A percentile compares a stretch with the other conserved stretches of the same genome.
These are phyloP conservation scores for Vigna mungo DNA, from an alignment of 306 rosid species.

Conservation along the genomic window DNA sequence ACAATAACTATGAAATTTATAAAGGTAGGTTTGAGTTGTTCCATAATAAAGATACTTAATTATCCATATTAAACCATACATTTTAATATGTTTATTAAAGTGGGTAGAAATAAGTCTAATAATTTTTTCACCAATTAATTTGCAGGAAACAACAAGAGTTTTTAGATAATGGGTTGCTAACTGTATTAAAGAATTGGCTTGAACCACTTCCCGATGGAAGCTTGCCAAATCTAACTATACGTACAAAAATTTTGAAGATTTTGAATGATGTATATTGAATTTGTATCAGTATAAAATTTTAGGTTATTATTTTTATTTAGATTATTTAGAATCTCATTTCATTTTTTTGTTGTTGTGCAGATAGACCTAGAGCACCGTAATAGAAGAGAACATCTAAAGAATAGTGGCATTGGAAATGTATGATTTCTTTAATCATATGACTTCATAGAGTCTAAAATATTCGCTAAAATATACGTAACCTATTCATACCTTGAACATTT, in stretches of 20 bases:
- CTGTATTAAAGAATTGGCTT: constrained; percentile 88
- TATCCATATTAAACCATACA: too few species aligned
- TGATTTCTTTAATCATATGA: constrained; percentile 26
- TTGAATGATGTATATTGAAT: constrained; percentile 40
- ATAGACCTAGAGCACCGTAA: constrained; percentile 88
- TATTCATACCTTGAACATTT: constrained; percentile 12
- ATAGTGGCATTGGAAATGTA: constrained; percentile 97
- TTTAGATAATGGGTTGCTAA: constrained; percentile 89
- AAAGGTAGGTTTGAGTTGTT: too few species aligned
- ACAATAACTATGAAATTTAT: too few species aligned
- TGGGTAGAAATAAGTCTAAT: neutral
- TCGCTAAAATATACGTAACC: neutral
- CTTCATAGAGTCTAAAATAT: too few species aligned
- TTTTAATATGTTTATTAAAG: too few species aligned
- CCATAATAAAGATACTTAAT: too few species aligned
- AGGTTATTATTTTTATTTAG: constrained; percentile 3
- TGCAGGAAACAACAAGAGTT: constrained; percentile 65
- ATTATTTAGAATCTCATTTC: constrained; percentile 38
- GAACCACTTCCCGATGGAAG: constrained; percentile 99
- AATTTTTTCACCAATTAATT: neutral
- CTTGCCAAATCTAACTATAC: constrained; percentile 86
- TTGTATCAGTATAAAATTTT: neutral
- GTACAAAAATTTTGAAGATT: constrained; percentile 82
- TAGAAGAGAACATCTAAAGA: constrained; percentile 93
- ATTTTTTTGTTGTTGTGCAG: constrained; percentile 61